Evolutionary conservation across 768 basidiomycete species (phyloP).

Genomic region (Macrolepiota fuliginosa): DNA sequence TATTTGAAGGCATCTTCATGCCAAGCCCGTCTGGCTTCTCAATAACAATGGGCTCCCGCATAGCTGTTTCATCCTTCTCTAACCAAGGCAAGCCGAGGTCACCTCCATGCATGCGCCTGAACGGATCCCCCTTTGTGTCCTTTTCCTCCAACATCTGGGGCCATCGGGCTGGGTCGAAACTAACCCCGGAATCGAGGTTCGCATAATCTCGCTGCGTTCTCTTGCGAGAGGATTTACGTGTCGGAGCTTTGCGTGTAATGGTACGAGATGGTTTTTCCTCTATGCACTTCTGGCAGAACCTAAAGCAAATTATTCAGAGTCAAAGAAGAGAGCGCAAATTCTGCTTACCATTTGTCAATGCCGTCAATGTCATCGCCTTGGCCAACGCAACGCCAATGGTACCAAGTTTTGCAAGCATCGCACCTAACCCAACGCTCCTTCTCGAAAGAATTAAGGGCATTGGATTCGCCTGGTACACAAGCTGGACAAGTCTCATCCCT

Average conservation of each 20-base stretch:
- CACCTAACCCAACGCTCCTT: constrained; percentile 84
- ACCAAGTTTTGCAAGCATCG: constrained; percentile 80
- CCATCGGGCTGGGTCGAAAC: constrained; percentile 68
- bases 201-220: constrained; percentile 76
- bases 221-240: constrained; percentile 80
- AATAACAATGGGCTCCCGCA: constrained; percentile 83
- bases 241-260: constrained; percentile 74
- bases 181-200: constrained; percentile 63
- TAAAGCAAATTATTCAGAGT: constrained; percentile 23
- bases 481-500: constrained; percentile 15
- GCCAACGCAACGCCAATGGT: constrained; percentile 80
- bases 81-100: constrained; percentile 77
- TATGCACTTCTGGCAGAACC: constrained; percentile 72
- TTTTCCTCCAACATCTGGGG: constrained; percentile 67
- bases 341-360: constrained; percentile 74
- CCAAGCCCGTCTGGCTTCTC: constrained; percentile 78
- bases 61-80: constrained; percentile 64
- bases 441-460: constrained; percentile 28
- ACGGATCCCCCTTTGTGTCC: constrained; percentile 56
- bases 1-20: constrained; percentile 79
- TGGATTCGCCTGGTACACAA: constrained; percentile 12
- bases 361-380: constrained; percentile 60
- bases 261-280: constrained; percentile 54
- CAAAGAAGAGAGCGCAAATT: constrained; percentile 3
- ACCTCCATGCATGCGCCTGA: constrained; percentile 63